Base-by-base conservation (phyloP, 2,329 filamentous ascomycete species). In the Pseudocercospora musae region DNA sequence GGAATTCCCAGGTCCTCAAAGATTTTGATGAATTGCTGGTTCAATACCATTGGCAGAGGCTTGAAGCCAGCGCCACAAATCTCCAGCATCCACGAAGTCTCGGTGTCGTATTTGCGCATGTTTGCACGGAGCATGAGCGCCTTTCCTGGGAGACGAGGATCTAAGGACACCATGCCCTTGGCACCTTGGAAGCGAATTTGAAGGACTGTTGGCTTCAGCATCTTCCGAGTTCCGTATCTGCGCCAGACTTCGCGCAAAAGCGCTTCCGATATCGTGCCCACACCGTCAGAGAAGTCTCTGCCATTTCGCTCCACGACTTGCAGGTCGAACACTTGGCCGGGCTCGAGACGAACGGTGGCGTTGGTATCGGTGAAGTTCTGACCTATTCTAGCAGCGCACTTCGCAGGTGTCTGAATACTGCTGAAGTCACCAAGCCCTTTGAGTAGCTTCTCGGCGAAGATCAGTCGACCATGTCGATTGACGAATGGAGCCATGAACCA, bases 11-110 rank as follows among this genome's bases (percentile, higher is more conserved):
- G 86, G 67, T 96, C 92, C 71, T 96, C 92, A 0, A 96, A 75
- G 4, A 96, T 92, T 73, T 96, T 96, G 77, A 96, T 92, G 64
- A 93, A 81, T 67, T 91, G 90, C 0, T 89, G 86, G 70, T 96
- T 96, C 1, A 96, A 81, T 18, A 87, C 85, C 67, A 93, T 80
- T 0, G 84, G 84, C 6, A 94, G 81, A 0, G 90, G 87, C 56
- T 82, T 85, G 40, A 85, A 86, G 0, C 86, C 87, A 46, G 85
- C 82, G 52, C 89, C 89, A 70, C 89, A 93, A 49, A 92, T 90
- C 63, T 89, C 90, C 1, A 94, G 79, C 56, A 88, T 82, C 4
- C 72, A 73, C 1, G 73, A 77, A 42, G 84, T 80, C 0, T 78
- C 70, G 57, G 85, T 87, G 1, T 81, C 72, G 66, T 95, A 96